These are phyloP conservation scores for Cyclotella atomus DNA, from an alignment of 108 stramenopile species.

Conservation along the genomic window DNA sequence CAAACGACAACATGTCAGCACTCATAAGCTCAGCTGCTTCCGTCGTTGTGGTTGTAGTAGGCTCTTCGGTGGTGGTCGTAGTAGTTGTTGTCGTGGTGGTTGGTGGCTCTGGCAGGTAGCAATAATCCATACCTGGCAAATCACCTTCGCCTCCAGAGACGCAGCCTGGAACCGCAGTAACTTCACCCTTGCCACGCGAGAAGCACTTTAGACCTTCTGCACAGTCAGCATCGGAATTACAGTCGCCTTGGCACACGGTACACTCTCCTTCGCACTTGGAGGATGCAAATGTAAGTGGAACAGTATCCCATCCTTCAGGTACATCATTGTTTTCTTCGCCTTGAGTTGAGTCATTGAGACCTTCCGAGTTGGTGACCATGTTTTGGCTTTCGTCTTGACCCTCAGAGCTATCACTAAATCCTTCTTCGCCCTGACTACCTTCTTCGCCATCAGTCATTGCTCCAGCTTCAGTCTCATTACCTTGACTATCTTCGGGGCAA, in stretches of 20 bases:
- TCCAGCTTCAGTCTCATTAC: not conserved
- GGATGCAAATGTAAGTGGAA: conserved; percentile 12
- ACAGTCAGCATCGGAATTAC: conserved; percentile 46
- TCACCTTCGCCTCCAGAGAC: conserved; percentile 30
- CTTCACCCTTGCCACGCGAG: conserved; percentile 33
- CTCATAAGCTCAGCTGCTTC: not conserved
- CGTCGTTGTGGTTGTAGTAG: conserved; percentile 12
- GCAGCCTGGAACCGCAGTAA: conserved; percentile 47
- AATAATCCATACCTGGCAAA: conserved; percentile 45
- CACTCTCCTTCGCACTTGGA: conserved; percentile 27
- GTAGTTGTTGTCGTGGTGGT: conserved; percentile 31
- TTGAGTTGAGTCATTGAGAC: not conserved
- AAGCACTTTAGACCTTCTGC: conserved; percentile 38
- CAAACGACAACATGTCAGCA: not conserved
- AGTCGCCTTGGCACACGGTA: conserved; percentile 48
- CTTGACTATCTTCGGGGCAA: conserved; percentile 22
- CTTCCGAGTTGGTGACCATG: not conserved
- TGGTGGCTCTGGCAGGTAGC: conserved; percentile 24
- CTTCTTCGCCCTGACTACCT: not conserved
- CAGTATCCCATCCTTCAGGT: conserved; percentile 18
- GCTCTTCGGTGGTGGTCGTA: conserved; percentile 13
- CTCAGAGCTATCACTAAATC: no score
- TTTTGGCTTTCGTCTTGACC: not conserved
- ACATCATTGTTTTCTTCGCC: not conserved
- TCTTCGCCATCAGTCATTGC: not conserved